phyloP scores from a whole-genome alignment of 257 asterid genomes.

The Capsicum chinense region DNA sequence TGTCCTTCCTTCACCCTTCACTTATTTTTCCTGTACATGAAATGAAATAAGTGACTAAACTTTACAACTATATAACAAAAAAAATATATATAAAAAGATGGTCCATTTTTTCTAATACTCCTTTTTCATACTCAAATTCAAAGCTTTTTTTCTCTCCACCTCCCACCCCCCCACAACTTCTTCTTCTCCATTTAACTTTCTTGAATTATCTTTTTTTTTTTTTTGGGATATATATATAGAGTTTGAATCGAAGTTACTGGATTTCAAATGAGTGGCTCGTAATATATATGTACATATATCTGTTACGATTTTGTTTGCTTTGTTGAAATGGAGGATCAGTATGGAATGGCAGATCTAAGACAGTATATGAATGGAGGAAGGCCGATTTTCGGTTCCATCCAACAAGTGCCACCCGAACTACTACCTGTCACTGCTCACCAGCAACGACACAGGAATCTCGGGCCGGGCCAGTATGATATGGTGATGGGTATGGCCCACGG shows the following conservation, averaged over 20 bases:
- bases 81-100: slow-evolving; percentile 35
- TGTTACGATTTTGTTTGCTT: neutral
- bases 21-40: neutral
- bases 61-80: too few relatives aligned
- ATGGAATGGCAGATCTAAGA: slow-evolving; percentile 76
- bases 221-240: neutral
- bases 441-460: slow-evolving; percentile 32
- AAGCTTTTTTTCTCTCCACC: slow-evolving; percentile 44
- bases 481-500: slow-evolving; percentile 37
- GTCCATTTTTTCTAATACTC: slow-evolving; percentile 57
- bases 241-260: neutral
- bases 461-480: slow-evolving; percentile 59
- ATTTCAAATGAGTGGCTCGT: neutral
- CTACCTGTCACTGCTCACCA: slow-evolving; percentile 17
- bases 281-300: neutral
- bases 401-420: slow-evolving; percentile 53
- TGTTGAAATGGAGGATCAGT: slow-evolving; percentile 71
- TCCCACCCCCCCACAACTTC: neutral
- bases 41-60: too few relatives aligned
- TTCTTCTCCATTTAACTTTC: neutral
- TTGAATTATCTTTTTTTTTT: neutral
- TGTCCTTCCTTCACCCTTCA: neutral
- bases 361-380: slow-evolving; percentile 62
- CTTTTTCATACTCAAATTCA: slow-evolving; percentile 49
- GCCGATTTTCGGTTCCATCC: slow-evolving; percentile 54